Evolutionary conservation across 2,329 filamentous ascomycete species (phyloP).

Genomic region (Colletotrichum phormii): DNA sequence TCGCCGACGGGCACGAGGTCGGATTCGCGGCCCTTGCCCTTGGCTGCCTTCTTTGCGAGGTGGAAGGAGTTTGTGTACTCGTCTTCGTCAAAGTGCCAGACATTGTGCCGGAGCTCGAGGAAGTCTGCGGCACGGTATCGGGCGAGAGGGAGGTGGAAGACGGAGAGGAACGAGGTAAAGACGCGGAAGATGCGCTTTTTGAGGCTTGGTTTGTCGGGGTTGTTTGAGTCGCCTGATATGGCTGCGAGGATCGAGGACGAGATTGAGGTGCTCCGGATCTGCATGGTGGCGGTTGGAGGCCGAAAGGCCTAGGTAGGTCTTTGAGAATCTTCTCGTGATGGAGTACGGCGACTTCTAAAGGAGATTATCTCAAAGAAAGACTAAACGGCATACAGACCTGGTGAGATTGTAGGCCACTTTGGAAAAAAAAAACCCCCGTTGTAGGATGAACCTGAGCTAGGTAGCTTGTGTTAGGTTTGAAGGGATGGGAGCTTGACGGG

Average conservation of each 20-base stretch:
- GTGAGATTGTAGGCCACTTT: neutral
- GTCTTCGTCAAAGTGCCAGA: constrained; percentile 49
- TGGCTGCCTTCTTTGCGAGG: constrained; percentile 34
- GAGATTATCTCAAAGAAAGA: neutral
- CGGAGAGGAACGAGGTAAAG: constrained; percentile 47
- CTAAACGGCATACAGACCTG: no score
- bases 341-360: neutral
- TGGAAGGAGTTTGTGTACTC: constrained; percentile 53
- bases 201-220: constrained; percentile 1
- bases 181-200: constrained; percentile 10
- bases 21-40: constrained; percentile 49
- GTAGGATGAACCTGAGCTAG: neutral
- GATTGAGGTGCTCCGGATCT: constrained; percentile 54
- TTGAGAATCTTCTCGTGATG: neutral
- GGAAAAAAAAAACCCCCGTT: neutral
- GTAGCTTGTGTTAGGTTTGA: neutral
- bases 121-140: constrained; percentile 46
- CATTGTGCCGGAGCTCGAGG: constrained; percentile 42
- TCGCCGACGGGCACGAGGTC: constrained; percentile 70
- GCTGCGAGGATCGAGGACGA: constrained; percentile 70
- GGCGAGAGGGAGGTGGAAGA: constrained; percentile 47
- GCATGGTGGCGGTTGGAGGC: constrained; percentile 39
- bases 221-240: constrained; percentile 57
- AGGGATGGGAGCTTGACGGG: neutral
- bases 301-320: neutral